Conservation (phyloP, 306 rosid species). For the Canavalia gladiata region DNA sequence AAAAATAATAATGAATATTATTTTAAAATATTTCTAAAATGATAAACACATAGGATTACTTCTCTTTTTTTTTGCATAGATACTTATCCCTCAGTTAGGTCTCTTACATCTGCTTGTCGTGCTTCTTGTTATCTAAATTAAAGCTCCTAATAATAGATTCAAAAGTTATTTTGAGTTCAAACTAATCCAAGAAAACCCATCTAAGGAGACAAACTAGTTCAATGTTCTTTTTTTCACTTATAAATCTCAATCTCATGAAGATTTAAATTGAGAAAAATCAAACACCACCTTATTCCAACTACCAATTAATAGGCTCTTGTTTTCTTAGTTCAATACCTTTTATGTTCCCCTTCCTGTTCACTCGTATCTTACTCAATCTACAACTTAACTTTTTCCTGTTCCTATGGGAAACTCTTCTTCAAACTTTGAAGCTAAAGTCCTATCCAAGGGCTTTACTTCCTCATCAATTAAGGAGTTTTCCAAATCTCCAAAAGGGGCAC, state of each 20-base stretch:
- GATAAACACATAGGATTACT: too few relatives aligned
- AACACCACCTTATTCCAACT: neutral
- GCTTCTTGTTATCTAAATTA: neutral
- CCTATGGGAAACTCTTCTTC: constrained; percentile 30
- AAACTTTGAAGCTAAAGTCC: constrained; percentile 36
- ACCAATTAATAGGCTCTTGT: neutral
- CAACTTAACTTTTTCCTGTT: neutral
- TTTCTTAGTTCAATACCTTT: neutral
- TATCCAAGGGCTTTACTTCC: constrained; percentile 30
- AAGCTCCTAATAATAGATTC: neutral
- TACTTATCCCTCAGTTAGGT: too few relatives aligned
- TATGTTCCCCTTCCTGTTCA: neutral
- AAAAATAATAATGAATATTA: too few relatives aligned
- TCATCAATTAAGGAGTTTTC: constrained; percentile 43
- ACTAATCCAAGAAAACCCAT: neutral
- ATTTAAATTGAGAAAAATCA: neutral
- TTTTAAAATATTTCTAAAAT: too few relatives aligned
- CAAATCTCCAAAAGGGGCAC: constrained; percentile 50
- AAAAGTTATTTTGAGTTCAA: neutral
- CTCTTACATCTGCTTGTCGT: neutral
- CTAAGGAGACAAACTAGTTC: neutral
- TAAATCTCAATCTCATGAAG: neutral
- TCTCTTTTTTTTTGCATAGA: too few relatives aligned
- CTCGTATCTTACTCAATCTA: constrained; percentile 3
- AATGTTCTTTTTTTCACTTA: neutral